Base-by-base conservation (phyloP, 805 yeast species). In the Hanseniaspora guilliermondii region DNA sequence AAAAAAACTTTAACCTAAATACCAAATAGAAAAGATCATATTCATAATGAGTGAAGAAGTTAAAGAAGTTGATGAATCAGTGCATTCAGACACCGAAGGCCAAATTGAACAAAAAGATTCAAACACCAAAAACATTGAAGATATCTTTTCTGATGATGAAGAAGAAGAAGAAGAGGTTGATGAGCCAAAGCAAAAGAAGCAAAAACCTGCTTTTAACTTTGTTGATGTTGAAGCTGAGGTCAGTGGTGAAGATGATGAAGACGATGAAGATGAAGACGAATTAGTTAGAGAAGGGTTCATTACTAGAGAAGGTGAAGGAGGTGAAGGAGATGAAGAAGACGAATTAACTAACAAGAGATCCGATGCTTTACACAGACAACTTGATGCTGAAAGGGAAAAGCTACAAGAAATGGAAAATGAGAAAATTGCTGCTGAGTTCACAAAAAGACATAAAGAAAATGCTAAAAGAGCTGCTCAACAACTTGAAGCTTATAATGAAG, bases 161-260 rank as follows among this genome's bases (percentile, higher is more conserved):
- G 78, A 75, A 0, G 83, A 81, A 0, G 87, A 80, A 0, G 85
- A 76, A 1, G 83, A 76, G 14, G 75, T 70, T 5, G 77, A 73
- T 6, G 68, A 70, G n/a, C 66, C 73, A 63, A 60, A 71, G 65
- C 68, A 72, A 67, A 66, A 75, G 65, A 66, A 70, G 62, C 73
- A 76, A 57, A 73, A 67, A 56, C 73, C 70, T 47, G 75, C 85
- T 57, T 91, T 91, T 68, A 89, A 85, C 74, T 93, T 88, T 68
- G 76, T 93, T 70, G 98, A 93, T 85, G 95, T 93, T 53, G 97
- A 93, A 74, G 98, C 97, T 57, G 97, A 91, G 68, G 98, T 93
- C 56, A 95, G 91, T 68, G 97, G 91, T 58, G 97, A 93, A 60
- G 97, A 93, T 54, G 71, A 68, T 60, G 91, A 87, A 58, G 97